Percentiles rank a stretch among this genome's conserved stretches.
Conservation (phyloP, 2,329 filamentous ascomycete species). For the Penicillium expansum region DNA sequence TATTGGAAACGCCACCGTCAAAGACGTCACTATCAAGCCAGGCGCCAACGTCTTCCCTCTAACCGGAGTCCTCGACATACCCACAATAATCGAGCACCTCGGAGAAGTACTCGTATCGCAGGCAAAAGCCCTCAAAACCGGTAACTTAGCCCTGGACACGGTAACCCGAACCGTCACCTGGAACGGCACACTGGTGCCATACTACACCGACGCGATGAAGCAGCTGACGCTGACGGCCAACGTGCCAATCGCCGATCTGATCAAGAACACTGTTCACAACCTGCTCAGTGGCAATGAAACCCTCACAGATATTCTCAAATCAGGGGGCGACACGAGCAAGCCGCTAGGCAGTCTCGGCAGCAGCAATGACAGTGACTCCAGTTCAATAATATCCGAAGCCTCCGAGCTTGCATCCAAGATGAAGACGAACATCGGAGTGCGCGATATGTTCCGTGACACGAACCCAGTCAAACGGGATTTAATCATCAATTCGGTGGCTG, state of each 20-base stretch:
- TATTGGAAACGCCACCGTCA: constrained; percentile 52
- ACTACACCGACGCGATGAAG: constrained; percentile 37
- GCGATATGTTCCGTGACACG: not conserved
- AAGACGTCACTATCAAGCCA: constrained; percentile 52
- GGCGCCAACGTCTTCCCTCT: constrained; percentile 53
- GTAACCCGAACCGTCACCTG: constrained; percentile 29
- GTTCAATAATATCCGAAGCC: not conserved
- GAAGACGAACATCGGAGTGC: constrained; percentile 6
- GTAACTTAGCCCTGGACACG: constrained; percentile 29
- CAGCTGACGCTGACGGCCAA: constrained; percentile 31
- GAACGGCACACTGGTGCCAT: constrained; percentile 33
- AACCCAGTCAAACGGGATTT: constrained; percentile 2
- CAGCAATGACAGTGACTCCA: not conserved
- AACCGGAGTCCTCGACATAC: constrained; percentile 49
- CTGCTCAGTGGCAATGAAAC: constrained; percentile 17
- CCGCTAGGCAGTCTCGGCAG: constrained; percentile 8
- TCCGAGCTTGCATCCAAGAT: constrained; percentile 7
- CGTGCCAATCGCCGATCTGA: constrained; percentile 25
- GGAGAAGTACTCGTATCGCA: constrained; percentile 27
- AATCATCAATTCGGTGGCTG: not conserved
- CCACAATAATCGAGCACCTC: constrained; percentile 32
- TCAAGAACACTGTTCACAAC: constrained; percentile 33
- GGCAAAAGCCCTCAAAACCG: constrained; percentile 23
- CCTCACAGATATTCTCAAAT: constrained; percentile 10
- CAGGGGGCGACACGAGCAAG: constrained; percentile 1